Evolutionary conservation across 345 rosid species (phyloP).

Genomic region (Eutrema heterophyllum): DNA sequence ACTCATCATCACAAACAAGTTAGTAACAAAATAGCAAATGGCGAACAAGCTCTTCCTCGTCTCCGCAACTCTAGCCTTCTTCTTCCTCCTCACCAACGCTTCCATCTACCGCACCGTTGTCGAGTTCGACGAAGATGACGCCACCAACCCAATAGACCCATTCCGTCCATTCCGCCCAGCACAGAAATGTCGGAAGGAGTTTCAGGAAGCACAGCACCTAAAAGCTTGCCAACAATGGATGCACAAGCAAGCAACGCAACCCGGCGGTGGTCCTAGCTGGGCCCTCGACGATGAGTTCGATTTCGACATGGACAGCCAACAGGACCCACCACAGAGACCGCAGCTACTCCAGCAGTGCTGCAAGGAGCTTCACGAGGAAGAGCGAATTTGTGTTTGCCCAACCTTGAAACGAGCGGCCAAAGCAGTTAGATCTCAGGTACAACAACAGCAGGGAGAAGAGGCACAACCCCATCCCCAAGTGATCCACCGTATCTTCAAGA

Average conservation of each 20-base stretch:
- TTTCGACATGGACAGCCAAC: neutral
- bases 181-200: conserved; percentile 14
- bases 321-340: neutral
- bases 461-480: neutral
- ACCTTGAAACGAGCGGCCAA: conserved; percentile 15
- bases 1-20: neutral
- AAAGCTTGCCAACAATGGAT: conserved; percentile 14
- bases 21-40: neutral
- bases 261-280: neutral
- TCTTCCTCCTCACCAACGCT: conserved; percentile 29
- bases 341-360: conserved; percentile 20
- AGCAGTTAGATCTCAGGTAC: neutral
- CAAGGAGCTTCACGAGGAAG: conserved; percentile 13
- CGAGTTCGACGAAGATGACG: conserved; percentile 24
- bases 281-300: conserved; percentile 11
- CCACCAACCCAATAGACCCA: conserved; percentile 3
- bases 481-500: neutral
- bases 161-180: neutral
- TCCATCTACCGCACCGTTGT: conserved; percentile 35
- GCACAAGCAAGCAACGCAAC: neutral
- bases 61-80: conserved; percentile 21
- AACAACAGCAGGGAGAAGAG: neutral
- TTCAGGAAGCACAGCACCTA: conserved; percentile 9
- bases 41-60: conserved; percentile 30
- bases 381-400: conserved; percentile 15